phyloP scores from a whole-genome alignment of 352 stramenopile species.

The Phytophthora vignae region DNA sequence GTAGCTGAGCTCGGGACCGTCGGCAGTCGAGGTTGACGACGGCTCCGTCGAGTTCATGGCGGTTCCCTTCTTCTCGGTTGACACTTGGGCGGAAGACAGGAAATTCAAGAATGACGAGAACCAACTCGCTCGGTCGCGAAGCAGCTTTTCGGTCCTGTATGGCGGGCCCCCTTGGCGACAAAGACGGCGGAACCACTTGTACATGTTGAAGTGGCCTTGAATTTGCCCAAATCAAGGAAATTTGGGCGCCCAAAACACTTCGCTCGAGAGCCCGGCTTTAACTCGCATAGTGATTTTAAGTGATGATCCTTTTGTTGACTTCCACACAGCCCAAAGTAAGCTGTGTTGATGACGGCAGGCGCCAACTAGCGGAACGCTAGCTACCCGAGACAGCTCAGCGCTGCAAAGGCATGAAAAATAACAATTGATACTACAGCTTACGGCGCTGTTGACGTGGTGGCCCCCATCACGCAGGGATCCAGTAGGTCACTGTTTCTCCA shows the following conservation, averaged over 20 bases:
- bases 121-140: not conserved
- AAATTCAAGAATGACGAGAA: not conserved
- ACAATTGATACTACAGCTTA: not conserved
- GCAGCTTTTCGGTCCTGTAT: not conserved
- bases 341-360: not conserved
- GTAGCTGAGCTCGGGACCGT: slow-evolving; percentile 1
- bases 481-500: not conserved
- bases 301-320: not conserved
- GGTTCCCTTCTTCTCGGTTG: not conserved
- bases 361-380: not conserved
- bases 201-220: not conserved
- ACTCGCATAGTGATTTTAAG: not conserved
- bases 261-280: not conserved
- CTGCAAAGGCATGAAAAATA: not conserved
- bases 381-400: not conserved
- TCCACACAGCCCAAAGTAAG: not conserved
- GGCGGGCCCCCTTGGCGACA: not conserved
- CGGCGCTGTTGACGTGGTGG: not conserved
- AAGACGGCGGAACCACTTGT: not conserved
- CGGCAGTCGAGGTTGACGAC: not conserved
- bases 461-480: not conserved
- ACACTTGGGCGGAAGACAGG: not conserved
- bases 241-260: not conserved
- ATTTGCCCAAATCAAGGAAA: not conserved
- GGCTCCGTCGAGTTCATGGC: not conserved